phyloP scores from a whole-genome alignment of 139 green algal species.

The Chlorella sorokiniana region DNA sequence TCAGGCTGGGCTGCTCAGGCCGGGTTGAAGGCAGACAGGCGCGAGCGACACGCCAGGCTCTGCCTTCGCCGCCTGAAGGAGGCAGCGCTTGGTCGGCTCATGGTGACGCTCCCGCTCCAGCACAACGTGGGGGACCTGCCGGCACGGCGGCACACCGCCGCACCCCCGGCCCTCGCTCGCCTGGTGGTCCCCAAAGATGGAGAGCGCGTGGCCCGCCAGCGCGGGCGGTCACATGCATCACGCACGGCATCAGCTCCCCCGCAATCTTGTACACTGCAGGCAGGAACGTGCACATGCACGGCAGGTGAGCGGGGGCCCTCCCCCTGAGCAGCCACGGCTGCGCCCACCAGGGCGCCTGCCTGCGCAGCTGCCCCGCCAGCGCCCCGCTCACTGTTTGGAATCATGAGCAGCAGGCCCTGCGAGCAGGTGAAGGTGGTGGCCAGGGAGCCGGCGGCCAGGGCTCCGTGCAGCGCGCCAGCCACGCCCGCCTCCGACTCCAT shows the following conservation, averaged over 20 bases:
- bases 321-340: neutral
- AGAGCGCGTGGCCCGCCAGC: constrained; percentile 58
- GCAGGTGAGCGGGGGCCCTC: neutral
- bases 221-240: constrained; percentile 62
- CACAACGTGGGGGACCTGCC: too few species aligned
- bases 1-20: too few species aligned
- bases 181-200: constrained; percentile 72
- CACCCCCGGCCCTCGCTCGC: constrained; percentile 1
- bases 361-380: neutral
- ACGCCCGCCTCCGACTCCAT: constrained; percentile 65
- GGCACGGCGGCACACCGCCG: neutral
- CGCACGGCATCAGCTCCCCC: constrained; percentile 62
- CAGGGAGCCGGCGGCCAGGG: constrained; percentile 56
- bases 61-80: too few species aligned
- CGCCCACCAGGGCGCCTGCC: neutral
- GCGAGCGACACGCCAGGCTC: too few species aligned
- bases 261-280: constrained; percentile 61
- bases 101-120: too few species aligned
- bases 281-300: neutral
- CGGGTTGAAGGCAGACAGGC: neutral
- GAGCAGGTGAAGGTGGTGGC: constrained; percentile 69
- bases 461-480: constrained; percentile 60
- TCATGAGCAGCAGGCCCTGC: constrained; percentile 71
- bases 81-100: too few species aligned
- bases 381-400: constrained; percentile 45